A percentile compares a stretch with the other conserved stretches of the same genome.
Conservation (phyloP, 2,329 filamentous ascomycete genomes). For the Fusarium coffeatum region DNA sequence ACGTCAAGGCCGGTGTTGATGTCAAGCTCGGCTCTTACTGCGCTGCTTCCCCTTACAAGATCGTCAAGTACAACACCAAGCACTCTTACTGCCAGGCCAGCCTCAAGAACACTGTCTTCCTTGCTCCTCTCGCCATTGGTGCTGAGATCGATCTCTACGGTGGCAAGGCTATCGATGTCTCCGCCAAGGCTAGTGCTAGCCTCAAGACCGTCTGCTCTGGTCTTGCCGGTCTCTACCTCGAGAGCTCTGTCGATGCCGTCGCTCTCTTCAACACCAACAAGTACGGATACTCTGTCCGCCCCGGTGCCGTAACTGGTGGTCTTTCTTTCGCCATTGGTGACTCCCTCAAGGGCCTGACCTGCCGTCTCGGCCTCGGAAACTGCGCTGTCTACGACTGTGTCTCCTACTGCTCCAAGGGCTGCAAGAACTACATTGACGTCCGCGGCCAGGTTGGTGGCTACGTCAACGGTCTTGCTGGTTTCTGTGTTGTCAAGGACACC, state of each 20-base stretch:
- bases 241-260: conserved; percentile 48
- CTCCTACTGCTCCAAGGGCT: conserved; percentile 53
- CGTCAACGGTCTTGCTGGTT: conserved; percentile 47
- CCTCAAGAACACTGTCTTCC: conserved; percentile 51
- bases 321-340: conserved; percentile 44
- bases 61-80: conserved; percentile 49
- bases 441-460: conserved; percentile 46
- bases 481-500: conserved; percentile 50
- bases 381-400: conserved; percentile 54
- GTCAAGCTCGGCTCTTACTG: conserved; percentile 50
- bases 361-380: conserved; percentile 48
- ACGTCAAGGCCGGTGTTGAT: conserved; percentile 36
- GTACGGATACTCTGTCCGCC: conserved; percentile 48
- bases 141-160: conserved; percentile 46
- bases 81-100: conserved; percentile 54
- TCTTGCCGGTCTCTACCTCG: conserved; percentile 51
- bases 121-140: conserved; percentile 46
- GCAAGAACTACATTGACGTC: conserved; percentile 54
- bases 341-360: conserved; percentile 42
- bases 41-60: conserved; percentile 51
- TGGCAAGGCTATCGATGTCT: conserved; percentile 43
- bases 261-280: conserved; percentile 54
- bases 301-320: conserved; percentile 45
- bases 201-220: conserved; percentile 51
- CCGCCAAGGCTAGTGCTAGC: conserved; percentile 44